Percentiles rank a stretch among this genome's conserved stretches.
Evolutionary conservation across 805 yeast genomes (phyloP).

Genomic region (Starmerella stigmatis): DNA sequence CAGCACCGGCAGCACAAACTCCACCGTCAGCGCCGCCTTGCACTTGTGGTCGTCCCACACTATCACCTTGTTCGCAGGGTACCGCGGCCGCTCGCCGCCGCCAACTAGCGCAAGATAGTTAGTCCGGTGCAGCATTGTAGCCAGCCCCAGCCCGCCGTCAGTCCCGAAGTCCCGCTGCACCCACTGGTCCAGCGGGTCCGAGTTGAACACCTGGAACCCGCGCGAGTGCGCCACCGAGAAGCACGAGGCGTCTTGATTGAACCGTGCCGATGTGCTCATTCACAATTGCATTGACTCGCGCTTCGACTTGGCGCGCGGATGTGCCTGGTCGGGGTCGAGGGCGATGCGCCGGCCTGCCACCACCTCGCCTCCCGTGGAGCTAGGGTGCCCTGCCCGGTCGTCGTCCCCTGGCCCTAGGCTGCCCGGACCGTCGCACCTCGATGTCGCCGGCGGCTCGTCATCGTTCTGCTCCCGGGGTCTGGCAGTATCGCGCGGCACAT

Average conservation of each 20-base stretch:
- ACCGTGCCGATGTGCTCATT: constrained; percentile 42
- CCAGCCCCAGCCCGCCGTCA: constrained; percentile 58
- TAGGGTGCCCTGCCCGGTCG: too few relatives aligned
- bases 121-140: constrained; percentile 78
- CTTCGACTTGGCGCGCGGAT: too few relatives aligned
- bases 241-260: constrained; percentile 86
- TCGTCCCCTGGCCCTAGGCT: too few relatives aligned
- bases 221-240: constrained; percentile 57
- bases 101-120: constrained; percentile 85
- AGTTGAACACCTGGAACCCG: constrained; percentile 76
- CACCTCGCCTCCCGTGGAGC: too few relatives aligned
- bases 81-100: constrained; percentile 51
- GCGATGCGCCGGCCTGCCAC: too few relatives aligned
- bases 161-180: constrained; percentile 43
- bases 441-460: too few relatives aligned
- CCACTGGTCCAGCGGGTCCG: constrained; percentile 74
- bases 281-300: not conserved
- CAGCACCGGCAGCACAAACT: constrained; percentile 64
- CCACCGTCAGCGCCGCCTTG: constrained; percentile 44
- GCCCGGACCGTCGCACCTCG: too few relatives aligned
- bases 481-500: too few relatives aligned
- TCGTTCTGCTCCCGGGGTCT: too few relatives aligned
- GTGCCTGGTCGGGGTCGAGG: too few relatives aligned
- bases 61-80: constrained; percentile 69
- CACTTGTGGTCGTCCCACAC: constrained; percentile 69